Evolutionary conservation across 805 yeast genomes (phyloP).

Genomic region (Starmerella lactis-condensi): DNA sequence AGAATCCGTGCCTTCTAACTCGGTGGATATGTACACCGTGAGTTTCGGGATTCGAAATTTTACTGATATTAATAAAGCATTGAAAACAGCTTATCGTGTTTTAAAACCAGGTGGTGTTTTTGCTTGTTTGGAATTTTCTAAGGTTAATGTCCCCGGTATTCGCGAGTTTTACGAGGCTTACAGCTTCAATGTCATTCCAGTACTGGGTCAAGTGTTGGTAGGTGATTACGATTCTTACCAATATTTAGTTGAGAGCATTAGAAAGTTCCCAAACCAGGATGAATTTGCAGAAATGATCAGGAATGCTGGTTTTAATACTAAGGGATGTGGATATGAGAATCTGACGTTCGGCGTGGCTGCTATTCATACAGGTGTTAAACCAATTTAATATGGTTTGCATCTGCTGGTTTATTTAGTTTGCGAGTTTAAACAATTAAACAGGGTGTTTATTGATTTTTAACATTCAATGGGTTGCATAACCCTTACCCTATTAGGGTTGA

Average conservation of each 20-base stretch:
- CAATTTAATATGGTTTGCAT: too few species aligned
- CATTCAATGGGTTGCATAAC: too few species aligned
- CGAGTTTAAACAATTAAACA: neutral
- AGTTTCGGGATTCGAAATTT: conserved; percentile 96
- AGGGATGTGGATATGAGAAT: conserved; percentile 82
- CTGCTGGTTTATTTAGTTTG: neutral
- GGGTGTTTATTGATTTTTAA: neutral
- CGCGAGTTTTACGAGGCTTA: conserved; percentile 70
- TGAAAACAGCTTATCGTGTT: conserved; percentile 87
- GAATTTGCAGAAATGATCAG: conserved; percentile 79
- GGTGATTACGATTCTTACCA: conserved; percentile 93
- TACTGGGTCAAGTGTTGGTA: conserved; percentile 90
- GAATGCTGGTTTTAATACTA: conserved; percentile 84
- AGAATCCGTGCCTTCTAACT: conserved; percentile 65
- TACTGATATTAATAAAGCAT: conserved; percentile 83
- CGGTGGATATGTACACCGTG: conserved; percentile 88
- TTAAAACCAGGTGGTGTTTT: conserved; percentile 95
- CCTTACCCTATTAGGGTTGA: too few species aligned
- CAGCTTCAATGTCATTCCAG: conserved; percentile 71
- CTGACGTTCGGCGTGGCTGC: conserved; percentile 90
- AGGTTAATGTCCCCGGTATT: conserved; percentile 61
- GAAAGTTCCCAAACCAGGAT: conserved; percentile 81
- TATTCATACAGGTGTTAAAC: conserved; percentile 84
- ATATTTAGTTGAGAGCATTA: conserved; percentile 85
- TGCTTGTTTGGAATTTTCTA: conserved; percentile 88